A percentile compares a stretch with the other conserved stretches of the same genome.
Evolutionary conservation across 2,329 filamentous ascomycete species (phyloP).

Genomic region (Colletotrichum tofieldiae): DNA sequence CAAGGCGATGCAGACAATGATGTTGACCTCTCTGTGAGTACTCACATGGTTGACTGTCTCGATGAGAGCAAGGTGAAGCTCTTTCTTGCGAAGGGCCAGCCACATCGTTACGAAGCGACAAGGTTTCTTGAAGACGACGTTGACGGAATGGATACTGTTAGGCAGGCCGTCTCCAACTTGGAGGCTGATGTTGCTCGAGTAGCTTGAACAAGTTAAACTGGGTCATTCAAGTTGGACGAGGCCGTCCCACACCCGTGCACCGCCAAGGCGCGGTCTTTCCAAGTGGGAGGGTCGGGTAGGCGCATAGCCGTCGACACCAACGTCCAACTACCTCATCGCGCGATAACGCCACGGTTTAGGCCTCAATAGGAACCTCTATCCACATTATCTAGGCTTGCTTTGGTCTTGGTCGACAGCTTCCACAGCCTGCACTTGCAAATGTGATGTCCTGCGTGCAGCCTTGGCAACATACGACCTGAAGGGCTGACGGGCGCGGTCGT

Average conservation of each 20-base stretch:
- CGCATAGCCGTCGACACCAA: background rate
- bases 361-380: background rate
- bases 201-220: background rate
- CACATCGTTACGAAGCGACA: slow-evolving; percentile 51
- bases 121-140: slow-evolving; percentile 51
- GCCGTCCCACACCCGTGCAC: slow-evolving; percentile 2
- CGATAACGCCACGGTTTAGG: background rate
- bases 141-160: slow-evolving; percentile 49
- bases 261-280: background rate
- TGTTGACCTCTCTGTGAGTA: slow-evolving; percentile 50
- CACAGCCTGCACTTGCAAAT: background rate
- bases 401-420: background rate
- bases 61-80: slow-evolving; percentile 48
- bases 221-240: slow-evolving; percentile 7
- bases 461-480: background rate
- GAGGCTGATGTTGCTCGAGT: slow-evolving; percentile 39
- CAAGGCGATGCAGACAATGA: slow-evolving; percentile 51
- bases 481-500: background rate
- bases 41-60: slow-evolving; percentile 48
- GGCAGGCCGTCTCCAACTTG: slow-evolving; percentile 46
- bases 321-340: background rate
- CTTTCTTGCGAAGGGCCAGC: slow-evolving; percentile 48
- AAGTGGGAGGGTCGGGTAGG: slow-evolving; percentile 9
- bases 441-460: background rate
- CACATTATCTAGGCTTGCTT: too few species aligned